Base-by-base conservation (phyloP, 495 filamentous ascomycete species). In the Oidiodendron maius region DNA sequence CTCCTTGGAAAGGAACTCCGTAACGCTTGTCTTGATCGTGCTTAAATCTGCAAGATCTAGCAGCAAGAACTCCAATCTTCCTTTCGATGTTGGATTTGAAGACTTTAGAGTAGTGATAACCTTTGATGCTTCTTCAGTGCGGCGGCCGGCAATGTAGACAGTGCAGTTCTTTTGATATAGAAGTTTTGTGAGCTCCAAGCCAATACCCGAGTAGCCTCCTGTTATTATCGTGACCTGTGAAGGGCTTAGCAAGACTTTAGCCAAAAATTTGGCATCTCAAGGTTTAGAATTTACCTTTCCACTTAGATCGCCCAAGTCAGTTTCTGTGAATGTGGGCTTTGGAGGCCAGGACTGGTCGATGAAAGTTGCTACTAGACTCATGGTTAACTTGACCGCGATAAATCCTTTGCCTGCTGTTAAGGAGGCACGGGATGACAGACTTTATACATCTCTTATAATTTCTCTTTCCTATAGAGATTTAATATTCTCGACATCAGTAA, bases 121-220 rank as follows among this genome's bases (percentile, higher is more conserved):
- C 17, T 62, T 61, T 24, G 62, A 60, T 1, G 77, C 78, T 62
- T 79, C 82, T 20, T 63, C 62, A 30, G 63, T 61, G 4, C 64
- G 78, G 32, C 84, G 80, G 2, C 80, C 79, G 28, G 75, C 78
- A 40, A 89, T 66, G 64, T 76, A 86, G 45, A 90, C 79, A 20
- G 75, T 72, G 8, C 72, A 62, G 26, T 70, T 56, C 56, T 86
- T 81, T 34, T 70, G 71, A 26, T 80, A 79, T 9, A 86, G 72
- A 32, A 83, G 74, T 46, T 75, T 61, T 39, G 84, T 64, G 13
- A 81, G 75, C 53, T 83, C 79, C 62, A 75, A 74, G 52, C 84
- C 40, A 1, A 42, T 11, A 1, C 40, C 40, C n/a, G 20, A 12
- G 16, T 5, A 21, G 2, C 20, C n/a, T 10, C 40, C 40, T 10